A percentile compares a stretch with the other conserved stretches of the same genome.
Evolutionary conservation across 2,329 filamentous ascomycete genomes (phyloP).

Genomic region (Alternaria ventricosa): DNA sequence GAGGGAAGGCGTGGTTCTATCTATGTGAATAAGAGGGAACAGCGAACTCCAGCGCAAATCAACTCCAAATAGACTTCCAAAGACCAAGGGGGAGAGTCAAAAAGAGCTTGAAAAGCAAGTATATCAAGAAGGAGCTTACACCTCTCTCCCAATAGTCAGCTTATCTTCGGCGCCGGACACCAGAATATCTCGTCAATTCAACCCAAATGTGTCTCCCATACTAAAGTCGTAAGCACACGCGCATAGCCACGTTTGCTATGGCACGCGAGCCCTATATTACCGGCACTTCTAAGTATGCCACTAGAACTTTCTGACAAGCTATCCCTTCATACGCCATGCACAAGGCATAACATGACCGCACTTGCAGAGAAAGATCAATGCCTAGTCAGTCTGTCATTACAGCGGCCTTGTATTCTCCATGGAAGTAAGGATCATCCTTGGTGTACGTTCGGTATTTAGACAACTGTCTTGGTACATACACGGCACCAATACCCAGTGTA

Average conservation of each 20-base stretch:
- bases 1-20: background rate
- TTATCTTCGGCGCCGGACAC: background rate
- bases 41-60: background rate
- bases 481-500: background rate
- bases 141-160: background rate
- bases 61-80: background rate
- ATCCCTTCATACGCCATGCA: background rate
- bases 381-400: background rate
- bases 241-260: background rate
- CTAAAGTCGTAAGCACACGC: background rate
- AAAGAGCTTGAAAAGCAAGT: background rate
- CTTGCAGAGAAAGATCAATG: background rate
- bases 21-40: background rate
- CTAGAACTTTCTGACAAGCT: background rate
- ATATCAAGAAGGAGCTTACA: background rate
- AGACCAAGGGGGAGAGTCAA: background rate
- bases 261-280: background rate
- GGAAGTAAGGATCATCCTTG: background rate
- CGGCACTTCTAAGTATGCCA: background rate
- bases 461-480: background rate
- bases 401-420: background rate
- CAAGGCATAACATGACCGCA: background rate
- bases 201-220: background rate
- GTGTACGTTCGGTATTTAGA: background rate
- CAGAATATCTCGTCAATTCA: background rate